phyloP scores from a whole-genome alignment of 352 stramenopile genomes.

The Phytophthora palmivora region DNA sequence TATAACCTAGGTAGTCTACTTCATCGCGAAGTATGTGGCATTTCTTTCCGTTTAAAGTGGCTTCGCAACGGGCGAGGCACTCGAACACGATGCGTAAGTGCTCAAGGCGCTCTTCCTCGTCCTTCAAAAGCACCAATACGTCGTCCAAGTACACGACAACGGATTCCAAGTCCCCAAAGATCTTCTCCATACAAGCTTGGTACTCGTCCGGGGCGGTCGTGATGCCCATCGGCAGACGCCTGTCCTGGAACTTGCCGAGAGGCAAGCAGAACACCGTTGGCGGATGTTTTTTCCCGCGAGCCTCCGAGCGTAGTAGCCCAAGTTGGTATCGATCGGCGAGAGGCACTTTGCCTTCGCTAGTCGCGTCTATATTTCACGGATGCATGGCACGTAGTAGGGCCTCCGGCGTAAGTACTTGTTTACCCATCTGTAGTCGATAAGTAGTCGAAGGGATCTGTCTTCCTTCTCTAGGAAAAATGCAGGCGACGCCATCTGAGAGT shows the following conservation, averaged over 20 bases:
- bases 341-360: too few species aligned
- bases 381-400: too few species aligned
- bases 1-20: too few species aligned
- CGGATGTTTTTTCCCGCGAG: too few species aligned
- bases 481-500: neutral
- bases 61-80: neutral
- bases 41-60: too few species aligned
- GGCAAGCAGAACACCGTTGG: too few species aligned
- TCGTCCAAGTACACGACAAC: conserved; percentile 13
- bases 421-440: conserved; percentile 8
- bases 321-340: too few species aligned
- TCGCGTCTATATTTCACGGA: too few species aligned
- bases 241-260: too few species aligned
- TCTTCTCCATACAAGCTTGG: conserved; percentile 5
- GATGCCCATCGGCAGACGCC: conserved; percentile 12
- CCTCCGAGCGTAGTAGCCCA: too few species aligned
- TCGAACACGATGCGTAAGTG: conserved; percentile 1
- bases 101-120: conserved; percentile 2
- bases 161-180: conserved; percentile 7
- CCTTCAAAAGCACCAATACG: conserved; percentile 4
- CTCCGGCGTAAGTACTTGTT: too few species aligned
- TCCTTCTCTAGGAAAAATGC: neutral
- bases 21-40: neutral
- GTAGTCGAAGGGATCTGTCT: conserved; percentile 2
- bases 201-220: conserved; percentile 6